Evolutionary conservation across 2,329 filamentous ascomycete genomes (phyloP).

Genomic region (Parastagonospora nodorum): DNA sequence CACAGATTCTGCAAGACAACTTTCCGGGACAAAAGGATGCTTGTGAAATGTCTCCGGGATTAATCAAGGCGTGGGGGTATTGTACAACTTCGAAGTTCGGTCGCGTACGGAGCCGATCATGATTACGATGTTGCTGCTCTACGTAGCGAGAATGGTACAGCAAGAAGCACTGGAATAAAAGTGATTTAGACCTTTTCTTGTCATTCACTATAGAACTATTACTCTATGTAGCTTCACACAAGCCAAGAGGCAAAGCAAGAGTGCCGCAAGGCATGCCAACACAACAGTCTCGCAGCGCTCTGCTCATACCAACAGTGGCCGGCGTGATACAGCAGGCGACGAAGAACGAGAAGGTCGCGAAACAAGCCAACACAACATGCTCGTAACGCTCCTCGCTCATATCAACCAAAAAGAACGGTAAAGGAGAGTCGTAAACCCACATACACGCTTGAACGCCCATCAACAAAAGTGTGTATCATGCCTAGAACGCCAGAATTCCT

Average conservation of each 20-base stretch:
- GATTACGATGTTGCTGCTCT: background rate
- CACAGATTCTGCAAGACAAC: background rate
- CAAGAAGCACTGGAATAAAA: background rate
- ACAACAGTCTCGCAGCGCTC: conserved; percentile 5
- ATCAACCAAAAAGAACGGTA: background rate
- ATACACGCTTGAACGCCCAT: conserved; percentile 9
- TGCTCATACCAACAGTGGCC: background rate
- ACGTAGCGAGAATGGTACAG: too few species aligned
- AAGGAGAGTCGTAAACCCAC: background rate
- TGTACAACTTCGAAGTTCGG: conserved; percentile 9
- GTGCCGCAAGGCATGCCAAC: conserved; percentile 3
- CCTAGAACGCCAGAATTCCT: conserved; percentile 36
- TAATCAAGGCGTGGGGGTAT: conserved; percentile 14
- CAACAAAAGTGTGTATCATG: background rate
- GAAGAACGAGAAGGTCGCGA: background rate
- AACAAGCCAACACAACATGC: conserved; percentile 5
- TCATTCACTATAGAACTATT: background rate
- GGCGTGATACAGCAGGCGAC: background rate
- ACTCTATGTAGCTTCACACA: background rate
- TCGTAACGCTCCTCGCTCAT: background rate
- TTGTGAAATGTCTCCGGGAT: background rate
- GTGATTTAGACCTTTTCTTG: background rate
- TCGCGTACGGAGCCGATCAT: background rate
- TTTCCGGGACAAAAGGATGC: background rate
- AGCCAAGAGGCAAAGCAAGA: background rate